Evolutionary conservation across 192 early-diverging fungal genomes (phyloP), one percentile per base, ranked within the genome.

Genomic region (Lunasporangiospora selenospora): DNA sequence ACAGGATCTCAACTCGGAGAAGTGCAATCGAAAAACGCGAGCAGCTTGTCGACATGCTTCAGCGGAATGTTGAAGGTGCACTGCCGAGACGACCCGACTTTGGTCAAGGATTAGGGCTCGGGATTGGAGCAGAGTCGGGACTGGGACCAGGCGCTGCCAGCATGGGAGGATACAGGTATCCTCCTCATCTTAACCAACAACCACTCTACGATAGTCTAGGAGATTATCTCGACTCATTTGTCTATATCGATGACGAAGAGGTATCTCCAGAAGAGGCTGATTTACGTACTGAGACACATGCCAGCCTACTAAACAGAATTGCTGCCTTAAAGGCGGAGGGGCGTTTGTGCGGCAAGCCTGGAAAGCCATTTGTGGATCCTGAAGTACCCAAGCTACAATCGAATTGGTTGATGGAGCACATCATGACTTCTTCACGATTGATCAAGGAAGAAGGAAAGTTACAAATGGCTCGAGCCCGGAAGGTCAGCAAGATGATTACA

Each of bases 181-280:
- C 66, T 9, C 60, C 60, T 34, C 76, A 65, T 24, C 53, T 56
- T 24, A 38, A 62, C 12, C 40, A 56, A n/a, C 67, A 73, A 27
- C 43, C 61, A 31, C 67, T 79, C 50, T 79, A 57, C 44, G 55
- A 53, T 24, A 77, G 54, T n/a, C 42, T 86, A 27, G 77, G 67
- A 8, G 67, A 46, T 11, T 86, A 80, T 61, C 50, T 89, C 8
- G 49, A 48, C 12, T 85, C 89, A 0, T 89, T 88, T 62, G 66
- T 85, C 12, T 78, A 77, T 19, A 53, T 81, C 0, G 89, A 90
- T 32, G 89, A 90, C 23, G 87, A 88, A 54, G 85, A 87, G 37
- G 57, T 87, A 2, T 84, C 84, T 0, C 70, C 59, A 3, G 80
- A 82, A 24, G 80, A 82, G 11, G 53, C 75, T 5, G 39, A 85